Percentiles rank a stretch among this genome's conserved stretches.
phyloP scores from a whole-genome alignment of 805 yeast genomes.

The Blastobotrys americana region DNA sequence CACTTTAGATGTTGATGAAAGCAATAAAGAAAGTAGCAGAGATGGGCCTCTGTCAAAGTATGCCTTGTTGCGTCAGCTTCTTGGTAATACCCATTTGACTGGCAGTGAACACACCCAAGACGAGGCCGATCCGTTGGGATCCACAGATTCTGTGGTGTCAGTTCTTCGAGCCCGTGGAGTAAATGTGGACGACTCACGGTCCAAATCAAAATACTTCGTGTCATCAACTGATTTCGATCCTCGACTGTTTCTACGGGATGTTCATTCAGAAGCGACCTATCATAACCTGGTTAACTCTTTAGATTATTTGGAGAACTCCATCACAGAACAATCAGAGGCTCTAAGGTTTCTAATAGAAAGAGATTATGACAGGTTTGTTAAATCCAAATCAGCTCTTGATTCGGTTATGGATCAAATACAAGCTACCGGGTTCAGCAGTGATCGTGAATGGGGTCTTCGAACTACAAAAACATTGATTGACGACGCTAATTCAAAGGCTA shows the following conservation, averaged over 20 bases:
- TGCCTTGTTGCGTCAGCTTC: conserved; percentile 17
- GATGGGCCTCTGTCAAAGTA: conserved; percentile 16
- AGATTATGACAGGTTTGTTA: conserved; percentile 59
- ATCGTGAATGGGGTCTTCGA: conserved; percentile 30
- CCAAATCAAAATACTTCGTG: conserved; percentile 42
- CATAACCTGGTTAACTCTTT: conserved; percentile 44
- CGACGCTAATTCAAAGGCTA: conserved; percentile 47
- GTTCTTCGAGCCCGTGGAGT: conserved; percentile 37
- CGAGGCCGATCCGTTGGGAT: conserved; percentile 53
- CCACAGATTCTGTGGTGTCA: conserved; percentile 39
- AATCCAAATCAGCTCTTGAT: conserved; percentile 57
- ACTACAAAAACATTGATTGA: conserved; percentile 34
- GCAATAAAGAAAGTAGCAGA: neutral
- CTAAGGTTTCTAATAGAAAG: conserved; percentile 46
- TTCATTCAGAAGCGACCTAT: conserved; percentile 50
- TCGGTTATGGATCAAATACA: conserved; percentile 49
- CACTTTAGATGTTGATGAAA: neutral
- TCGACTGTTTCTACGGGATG: conserved; percentile 44
- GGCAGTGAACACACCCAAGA: conserved; percentile 18
- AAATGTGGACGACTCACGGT: conserved; percentile 30
- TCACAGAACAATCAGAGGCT: conserved; percentile 43
- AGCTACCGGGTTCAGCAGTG: conserved; percentile 29
- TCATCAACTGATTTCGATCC: conserved; percentile 56
- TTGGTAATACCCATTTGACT: conserved; percentile 2
- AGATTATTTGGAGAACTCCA: conserved; percentile 41